Evolutionary conservation across 75 land plant genomes (phyloP).

Genomic region (Cryptomeria japonica): DNA sequence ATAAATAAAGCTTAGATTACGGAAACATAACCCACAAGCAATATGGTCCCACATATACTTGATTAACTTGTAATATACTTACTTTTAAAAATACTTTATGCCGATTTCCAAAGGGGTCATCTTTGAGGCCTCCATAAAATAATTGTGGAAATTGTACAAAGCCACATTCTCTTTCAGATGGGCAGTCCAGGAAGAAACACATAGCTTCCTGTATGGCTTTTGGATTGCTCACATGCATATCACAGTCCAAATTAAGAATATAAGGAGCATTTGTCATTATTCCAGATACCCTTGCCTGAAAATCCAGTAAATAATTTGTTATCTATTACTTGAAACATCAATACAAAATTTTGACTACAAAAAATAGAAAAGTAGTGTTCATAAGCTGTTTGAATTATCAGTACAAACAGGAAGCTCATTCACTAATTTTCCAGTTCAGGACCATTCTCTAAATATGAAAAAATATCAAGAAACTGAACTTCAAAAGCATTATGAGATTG

Average conservation of each 20-base stretch:
- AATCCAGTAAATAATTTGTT: not conserved
- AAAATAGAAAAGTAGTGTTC: not conserved
- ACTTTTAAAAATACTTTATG: not conserved
- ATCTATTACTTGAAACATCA: not conserved
- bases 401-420: not conserved
- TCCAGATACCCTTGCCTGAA: constrained; percentile 46
- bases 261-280: constrained; percentile 66
- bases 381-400: not conserved
- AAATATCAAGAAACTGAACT: too few relatives aligned
- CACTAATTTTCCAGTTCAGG: too few relatives aligned
- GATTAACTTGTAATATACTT: not conserved
- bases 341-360: not conserved
- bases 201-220: not conserved
- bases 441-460: too few relatives aligned
- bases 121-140: constrained; percentile 11
- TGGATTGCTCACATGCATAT: constrained; percentile 20
- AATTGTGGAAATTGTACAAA: constrained; percentile 12
- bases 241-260: constrained; percentile 63
- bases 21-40: not conserved
- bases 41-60: not conserved
- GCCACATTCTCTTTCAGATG: constrained; percentile 1
- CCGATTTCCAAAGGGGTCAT: constrained; percentile 21
- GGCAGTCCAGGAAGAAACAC: not conserved
- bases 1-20: too few relatives aligned
- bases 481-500: not conserved